Evolutionary conservation across 208 protist species (phyloP).

Genomic region (Trypanosoma grayi): DNA sequence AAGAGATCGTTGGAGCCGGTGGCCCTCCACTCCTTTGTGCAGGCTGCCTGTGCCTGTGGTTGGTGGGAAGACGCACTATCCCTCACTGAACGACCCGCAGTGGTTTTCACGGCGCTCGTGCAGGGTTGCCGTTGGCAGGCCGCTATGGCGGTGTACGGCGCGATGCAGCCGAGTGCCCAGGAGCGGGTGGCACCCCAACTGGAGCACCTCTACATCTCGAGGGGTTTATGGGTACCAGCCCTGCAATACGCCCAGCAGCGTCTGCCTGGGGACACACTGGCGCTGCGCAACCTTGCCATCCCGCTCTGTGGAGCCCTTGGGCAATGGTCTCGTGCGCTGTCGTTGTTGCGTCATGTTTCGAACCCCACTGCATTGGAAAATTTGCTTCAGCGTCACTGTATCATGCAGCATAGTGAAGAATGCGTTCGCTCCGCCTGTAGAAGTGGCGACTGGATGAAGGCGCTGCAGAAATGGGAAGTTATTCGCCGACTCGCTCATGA

Average conservation of each 20-base stretch:
- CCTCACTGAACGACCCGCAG: neutral
- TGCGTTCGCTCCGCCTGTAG: neutral
- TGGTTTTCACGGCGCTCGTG: conserved; percentile 21
- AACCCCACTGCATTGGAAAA: conserved; percentile 12
- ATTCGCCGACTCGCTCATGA: neutral
- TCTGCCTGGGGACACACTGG: conserved; percentile 11
- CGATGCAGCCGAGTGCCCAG: conserved; percentile 12
- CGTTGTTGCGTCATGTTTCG: conserved; percentile 5
- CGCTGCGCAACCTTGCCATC: conserved; percentile 14
- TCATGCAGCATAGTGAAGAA: conserved; percentile 6
- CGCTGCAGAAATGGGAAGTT: neutral
- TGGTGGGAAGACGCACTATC: conserved; percentile 24
- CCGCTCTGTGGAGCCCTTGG: conserved; percentile 27
- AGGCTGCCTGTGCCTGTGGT: conserved; percentile 12
- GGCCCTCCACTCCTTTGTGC: conserved; percentile 3
- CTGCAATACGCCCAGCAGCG: conserved; percentile 15
- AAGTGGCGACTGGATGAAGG: conserved; percentile 18
- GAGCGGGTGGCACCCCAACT: conserved; percentile 4
- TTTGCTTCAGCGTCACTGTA: conserved; percentile 2
- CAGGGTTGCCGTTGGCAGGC: conserved; percentile 10
- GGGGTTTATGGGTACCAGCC: conserved; percentile 15
- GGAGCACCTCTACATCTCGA: conserved; percentile 26
- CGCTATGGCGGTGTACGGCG: conserved; percentile 10
- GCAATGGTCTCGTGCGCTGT: conserved; percentile 14
- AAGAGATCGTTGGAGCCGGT: neutral